Percentiles rank a stretch among this genome's conserved stretches.
phyloP scores from a whole-genome alignment of 2,329 filamentous ascomycete genomes.

The Tolypocladium endophyticum region DNA sequence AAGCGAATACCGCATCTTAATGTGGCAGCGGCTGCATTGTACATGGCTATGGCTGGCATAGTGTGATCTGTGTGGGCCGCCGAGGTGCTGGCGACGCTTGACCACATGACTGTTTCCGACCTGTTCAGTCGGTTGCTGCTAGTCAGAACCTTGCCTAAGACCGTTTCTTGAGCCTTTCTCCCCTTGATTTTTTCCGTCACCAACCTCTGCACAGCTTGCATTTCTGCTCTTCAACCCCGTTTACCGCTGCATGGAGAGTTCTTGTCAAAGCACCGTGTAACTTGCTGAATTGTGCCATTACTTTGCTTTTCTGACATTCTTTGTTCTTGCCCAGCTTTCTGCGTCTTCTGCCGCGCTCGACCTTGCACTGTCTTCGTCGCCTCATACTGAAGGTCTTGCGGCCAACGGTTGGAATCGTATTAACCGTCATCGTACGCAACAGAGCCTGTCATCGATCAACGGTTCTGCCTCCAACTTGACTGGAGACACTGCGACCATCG shows the following conservation, averaged over 20 bases:
- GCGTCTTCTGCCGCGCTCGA: conserved; percentile 74
- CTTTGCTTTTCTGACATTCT: conserved; percentile 19
- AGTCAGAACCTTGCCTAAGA: not conserved
- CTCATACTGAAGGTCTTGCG: conserved; percentile 43
- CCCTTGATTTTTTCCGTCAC: not conserved
- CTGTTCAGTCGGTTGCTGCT: not conserved
- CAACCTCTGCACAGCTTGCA: not conserved
- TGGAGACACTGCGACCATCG: conserved; percentile 35
- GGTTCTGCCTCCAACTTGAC: conserved; percentile 27
- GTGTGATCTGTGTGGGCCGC: not conserved
- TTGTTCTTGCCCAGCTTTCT: conserved; percentile 50
- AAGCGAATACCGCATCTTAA: not conserved
- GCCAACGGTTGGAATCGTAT: conserved; percentile 47
- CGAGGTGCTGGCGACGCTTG: not conserved
- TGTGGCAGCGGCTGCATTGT: not conserved
- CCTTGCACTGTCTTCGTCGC: conserved; percentile 60
- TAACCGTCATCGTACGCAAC: conserved; percentile 58
- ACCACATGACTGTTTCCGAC: not conserved
- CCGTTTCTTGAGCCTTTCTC: not conserved
- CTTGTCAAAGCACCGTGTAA: not conserved
- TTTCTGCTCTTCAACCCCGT: not conserved
- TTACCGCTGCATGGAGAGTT: not conserved
- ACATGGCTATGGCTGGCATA: not conserved
- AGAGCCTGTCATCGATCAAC: conserved; percentile 42
- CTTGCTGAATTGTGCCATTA: conserved; percentile 10